These are phyloP conservation scores for Leccinum sublutescens DNA, from an alignment of 768 basidiomycete species.

Conservation along the genomic window DNA sequence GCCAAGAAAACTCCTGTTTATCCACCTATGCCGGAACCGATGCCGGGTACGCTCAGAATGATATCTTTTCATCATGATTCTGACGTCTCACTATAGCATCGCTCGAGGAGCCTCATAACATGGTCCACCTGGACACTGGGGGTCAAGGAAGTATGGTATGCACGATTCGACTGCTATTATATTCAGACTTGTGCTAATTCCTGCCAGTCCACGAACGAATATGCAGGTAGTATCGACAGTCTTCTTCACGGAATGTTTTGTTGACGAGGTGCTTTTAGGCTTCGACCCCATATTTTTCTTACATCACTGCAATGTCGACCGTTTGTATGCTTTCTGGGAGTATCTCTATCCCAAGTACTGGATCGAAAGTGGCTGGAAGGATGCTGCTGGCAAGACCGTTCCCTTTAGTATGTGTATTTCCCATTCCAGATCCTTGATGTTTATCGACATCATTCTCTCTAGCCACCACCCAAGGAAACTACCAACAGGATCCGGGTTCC, in stretches of 20 bases:
- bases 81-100: conserved; percentile 6
- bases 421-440: too few species aligned
- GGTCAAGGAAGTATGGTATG: conserved; percentile 20
- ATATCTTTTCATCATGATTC: too few species aligned
- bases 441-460: too few species aligned
- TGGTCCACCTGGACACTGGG: conserved; percentile 16
- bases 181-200: background rate
- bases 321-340: conserved; percentile 16
- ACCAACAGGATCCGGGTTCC: too few species aligned
- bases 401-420: too few species aligned
- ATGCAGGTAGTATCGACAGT: conserved; percentile 12
- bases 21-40: background rate
- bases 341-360: too few species aligned
- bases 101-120: conserved; percentile 21
- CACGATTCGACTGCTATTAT: background rate
- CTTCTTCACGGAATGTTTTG: background rate
- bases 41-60: too few species aligned
- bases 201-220: conserved; percentile 11
- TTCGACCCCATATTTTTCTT: conserved; percentile 22
- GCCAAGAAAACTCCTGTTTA: background rate
- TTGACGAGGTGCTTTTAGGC: background rate
- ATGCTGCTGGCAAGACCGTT: too few species aligned
- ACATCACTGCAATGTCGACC: conserved; percentile 21
- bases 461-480: too few species aligned
- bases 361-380: too few species aligned